Evolutionary conservation across 2,329 filamentous ascomycete species (phyloP), one percentile per base, ranked within the genome.

Genomic region (Fusarium mundagurra): DNA sequence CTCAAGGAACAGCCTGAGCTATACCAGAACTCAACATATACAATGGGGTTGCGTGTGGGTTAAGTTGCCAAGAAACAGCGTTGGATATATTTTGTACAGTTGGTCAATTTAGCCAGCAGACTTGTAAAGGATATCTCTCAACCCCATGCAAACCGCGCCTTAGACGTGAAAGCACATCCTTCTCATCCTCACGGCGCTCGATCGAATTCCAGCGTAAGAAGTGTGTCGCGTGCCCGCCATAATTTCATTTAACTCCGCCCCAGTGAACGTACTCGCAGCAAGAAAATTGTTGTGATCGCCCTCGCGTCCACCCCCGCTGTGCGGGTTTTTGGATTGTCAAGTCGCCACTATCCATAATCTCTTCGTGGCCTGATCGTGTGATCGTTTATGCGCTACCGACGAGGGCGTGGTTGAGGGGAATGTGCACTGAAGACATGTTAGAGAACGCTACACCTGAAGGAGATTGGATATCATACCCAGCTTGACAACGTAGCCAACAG

Each of bases 401-500:
- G 66, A 93, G 87, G 69, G 92, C 90, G 82, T 92, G 90, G 87
- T 92, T 92, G 73, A 93, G 88, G 72, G 91, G 91, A 55, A 92
- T 92, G 82, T 92, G 91, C 74, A 92, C 89, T 91, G 34, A 20
- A 16, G n/a, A 51, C 12, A n/a, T 53, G 66, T 76, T 64, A 77
- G 64, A 50, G 44, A 51, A 43, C 45, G 39, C 3, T 43, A 34
- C 22, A 12, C 16, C 34, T 24, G 9, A n/a, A 47, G 11, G 38
- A 27, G 22, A n/a, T 31, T 58, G 34, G 24, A 13, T 17, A 75
- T 58, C 88, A 57, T 85, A 91, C 89, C 91, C 80, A 93, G 86
- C 87, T 93, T 92, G 80, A 93, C 90, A 72, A 93, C 83, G 83
- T 92, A 93, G 72, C 91, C 91, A 66, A 92, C 91, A 54, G 90